Evolutionary conservation across 805 yeast genomes (phyloP), one percentile per base, ranked within the genome.

Genomic region (Myxozyma neglecta): DNA sequence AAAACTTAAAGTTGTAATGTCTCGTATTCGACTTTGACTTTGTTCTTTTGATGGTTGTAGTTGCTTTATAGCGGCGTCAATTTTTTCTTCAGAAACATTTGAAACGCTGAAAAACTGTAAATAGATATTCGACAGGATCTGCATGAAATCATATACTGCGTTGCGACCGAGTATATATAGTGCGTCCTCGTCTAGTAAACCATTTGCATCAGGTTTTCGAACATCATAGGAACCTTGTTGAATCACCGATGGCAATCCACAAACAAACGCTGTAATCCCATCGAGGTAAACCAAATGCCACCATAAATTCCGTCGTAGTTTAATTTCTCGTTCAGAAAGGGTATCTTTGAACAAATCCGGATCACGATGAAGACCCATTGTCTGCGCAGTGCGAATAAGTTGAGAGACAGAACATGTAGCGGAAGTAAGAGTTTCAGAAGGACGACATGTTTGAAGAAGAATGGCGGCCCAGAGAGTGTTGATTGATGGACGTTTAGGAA

Each of bases 291-390:
- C 8, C 5, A 54, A 20, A 36, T 42, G 42, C 52, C 52, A 54
- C 57, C 57, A 54, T 13, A 54, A 35, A 35, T 24, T 45, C 8
- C 57, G 35, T 5, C 57, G 43, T 14, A 54, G 39, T 36, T 52
- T 16, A 11, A 54, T 35, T 18, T 54, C 49, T n/a, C 46, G 18
- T 7, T 54, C 51, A n/a, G 18, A 7, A 3, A 54, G 16, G 6
- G 8, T n/a, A 6, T 32, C 14, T 16, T 13, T 54, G 45, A 54
- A 54, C 13, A 54, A 40, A n/a, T 11, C 13, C 6, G 57, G 57
- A 48, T 56, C 59, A 11, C 59, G 50, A 39, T 56, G 59, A 6
- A 56, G 44, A 5, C 59, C 59, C 59, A 56, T 56, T 18, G 50
- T 20, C 49, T 56, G 59, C 34, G 59, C 53, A 1, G 39, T 43